Conservation (phyloP, 768 basidiomycete species). For the Tephrocybe sp. region DNA sequence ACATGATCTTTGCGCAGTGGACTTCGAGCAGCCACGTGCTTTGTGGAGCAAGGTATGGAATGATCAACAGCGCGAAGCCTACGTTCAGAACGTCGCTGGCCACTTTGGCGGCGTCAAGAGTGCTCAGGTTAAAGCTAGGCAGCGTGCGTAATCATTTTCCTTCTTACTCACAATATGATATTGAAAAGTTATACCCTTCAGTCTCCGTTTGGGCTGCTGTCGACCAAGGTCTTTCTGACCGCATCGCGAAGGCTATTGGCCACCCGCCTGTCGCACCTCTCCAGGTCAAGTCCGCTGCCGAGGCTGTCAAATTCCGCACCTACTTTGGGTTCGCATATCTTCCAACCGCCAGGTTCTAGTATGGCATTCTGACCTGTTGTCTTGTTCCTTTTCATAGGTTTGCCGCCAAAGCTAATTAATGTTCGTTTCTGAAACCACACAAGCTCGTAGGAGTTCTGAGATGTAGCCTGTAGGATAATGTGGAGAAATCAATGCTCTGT, state of each 20-base stretch:
- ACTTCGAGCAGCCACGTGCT: constrained; percentile 81
- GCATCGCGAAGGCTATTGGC: constrained; percentile 75
- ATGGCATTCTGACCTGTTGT: constrained; percentile 11
- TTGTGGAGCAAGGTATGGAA: constrained; percentile 69
- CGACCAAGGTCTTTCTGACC: constrained; percentile 68
- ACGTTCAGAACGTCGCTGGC: constrained; percentile 63
- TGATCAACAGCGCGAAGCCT: constrained; percentile 55
- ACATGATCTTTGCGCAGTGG: constrained; percentile 41
- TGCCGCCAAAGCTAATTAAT: not conserved
- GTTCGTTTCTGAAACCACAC: too few relatives aligned
- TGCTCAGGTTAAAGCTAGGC: constrained; percentile 53
- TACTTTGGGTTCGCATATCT: constrained; percentile 28
- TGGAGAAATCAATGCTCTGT: too few relatives aligned
- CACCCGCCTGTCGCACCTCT: constrained; percentile 57
- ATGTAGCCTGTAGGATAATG: too few relatives aligned
- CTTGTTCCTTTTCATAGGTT: constrained; percentile 10
- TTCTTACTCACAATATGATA: not conserved
- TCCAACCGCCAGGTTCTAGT: constrained; percentile 13
- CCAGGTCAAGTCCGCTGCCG: constrained; percentile 53
- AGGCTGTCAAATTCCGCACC: constrained; percentile 53
- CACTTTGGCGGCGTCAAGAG: constrained; percentile 65
- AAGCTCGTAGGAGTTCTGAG: too few relatives aligned
- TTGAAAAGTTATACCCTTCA: constrained; percentile 22
- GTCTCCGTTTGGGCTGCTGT: constrained; percentile 82
- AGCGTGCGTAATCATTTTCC: constrained; percentile 48